These are phyloP conservation scores for Cladosporium sp. DNA, from an alignment of 2,329 filamentous ascomycete genomes.

Conservation along the genomic window DNA sequence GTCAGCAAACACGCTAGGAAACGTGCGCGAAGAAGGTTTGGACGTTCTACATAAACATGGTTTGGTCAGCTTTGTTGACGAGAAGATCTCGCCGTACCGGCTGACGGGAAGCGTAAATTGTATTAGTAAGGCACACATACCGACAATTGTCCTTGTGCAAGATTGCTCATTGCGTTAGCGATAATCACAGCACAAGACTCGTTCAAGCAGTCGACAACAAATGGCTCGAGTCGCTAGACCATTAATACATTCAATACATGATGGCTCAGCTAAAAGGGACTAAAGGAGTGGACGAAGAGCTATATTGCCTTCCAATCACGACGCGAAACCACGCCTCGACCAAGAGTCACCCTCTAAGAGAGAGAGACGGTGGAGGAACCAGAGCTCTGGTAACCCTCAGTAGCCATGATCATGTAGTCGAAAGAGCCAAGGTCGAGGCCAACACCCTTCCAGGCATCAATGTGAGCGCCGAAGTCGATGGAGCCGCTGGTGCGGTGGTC, in stretches of 20 bases:
- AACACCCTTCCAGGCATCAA: constrained; percentile 22
- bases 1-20: no score
- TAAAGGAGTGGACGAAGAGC: constrained; percentile 10
- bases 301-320: not conserved
- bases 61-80: no score
- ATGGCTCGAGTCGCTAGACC: not conserved
- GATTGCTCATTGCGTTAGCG: no score
- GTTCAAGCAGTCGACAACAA: not conserved
- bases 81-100: no score
- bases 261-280: not conserved
- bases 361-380: constrained; percentile 38
- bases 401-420: constrained; percentile 42
- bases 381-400: constrained; percentile 41
- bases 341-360: not conserved
- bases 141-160: no score
- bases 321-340: not conserved
- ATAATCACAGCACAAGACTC: no score
- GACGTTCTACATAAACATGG: no score
- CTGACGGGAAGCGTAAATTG: constrained; percentile 57
- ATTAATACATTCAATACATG: constrained; percentile 4
- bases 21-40: no score
- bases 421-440: constrained; percentile 28
- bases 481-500: constrained; percentile 29
- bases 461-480: constrained; percentile 25
- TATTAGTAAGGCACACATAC: no score